Evolutionary conservation across 2,329 filamentous ascomycete species (phyloP), one percentile per base, ranked within the genome.

Genomic region (Trichoderma guizhouense): DNA sequence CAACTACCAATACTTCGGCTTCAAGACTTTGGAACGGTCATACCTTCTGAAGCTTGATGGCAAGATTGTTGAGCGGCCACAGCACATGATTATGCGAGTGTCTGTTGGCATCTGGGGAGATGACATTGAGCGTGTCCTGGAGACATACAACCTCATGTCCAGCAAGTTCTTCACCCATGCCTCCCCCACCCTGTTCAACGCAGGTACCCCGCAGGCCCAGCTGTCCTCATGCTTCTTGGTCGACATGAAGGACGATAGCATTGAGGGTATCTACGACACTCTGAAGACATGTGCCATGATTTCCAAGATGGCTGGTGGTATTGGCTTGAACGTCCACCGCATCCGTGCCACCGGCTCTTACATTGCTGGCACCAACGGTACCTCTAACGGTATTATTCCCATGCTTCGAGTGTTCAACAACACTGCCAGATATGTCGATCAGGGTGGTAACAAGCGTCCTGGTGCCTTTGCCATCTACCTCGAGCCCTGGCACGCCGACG

Each of bases 71-170:
- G 96, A 99, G 86, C 91, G 96, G 79, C 96, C 96, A 58, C 96
- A 99, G 84, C 96, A 99, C 86, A 96, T 99, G 94, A 95, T 99
- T 78, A 99, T 99, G 96, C 94, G 96, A 88, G 96, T 99, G 69
- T 90, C 96, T 77, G 95, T 99, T 72, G 96, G 96, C 72, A 97
- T 99, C 77, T 97, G 97, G 86, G 95, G 95, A 73, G 93, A 97
- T 75, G 89, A 98, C 79, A 92, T 99, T 73, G 96, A 98, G 85
- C 93, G 92, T 79, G 95, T 94, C 74, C 91, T 98, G 69, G 94
- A 99, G 88, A 98, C 96, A 55, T 99, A 99, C 87, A 95, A 98
- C 85, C 90, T 97, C 83, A 98, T 99, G 95, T 99, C 96, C 36
- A 94, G 91, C 86, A 98, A 98, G 84, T 95, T 93, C 86, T 99